Base-by-base conservation (phyloP, 805 yeast genomes). In the Myxozyma mucilagina region DNA sequence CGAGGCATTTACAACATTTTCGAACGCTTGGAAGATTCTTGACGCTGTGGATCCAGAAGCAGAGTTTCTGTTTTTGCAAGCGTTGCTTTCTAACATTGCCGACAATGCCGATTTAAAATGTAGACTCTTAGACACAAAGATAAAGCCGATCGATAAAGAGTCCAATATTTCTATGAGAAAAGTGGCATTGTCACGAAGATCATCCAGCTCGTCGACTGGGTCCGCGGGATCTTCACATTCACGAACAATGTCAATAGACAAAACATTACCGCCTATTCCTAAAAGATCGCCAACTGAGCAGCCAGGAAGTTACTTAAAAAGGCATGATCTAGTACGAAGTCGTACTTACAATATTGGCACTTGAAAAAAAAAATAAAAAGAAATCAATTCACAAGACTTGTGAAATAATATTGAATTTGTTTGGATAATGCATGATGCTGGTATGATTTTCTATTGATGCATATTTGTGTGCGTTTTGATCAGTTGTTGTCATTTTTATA, bases 241-340 rank as follows among this genome's bases (percentile, higher is more conserved):
- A 11, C 31, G 16, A 24, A 41, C 18, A 10, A 10, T 42, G 18
- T 18, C 50, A 14, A 32, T 13, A 16, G 41, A 51, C 4, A 47
- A 48, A 18, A 42, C 49, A 11, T 36, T 51, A 16, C 64, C 64
- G 20, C 24, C 53, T 35, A 38, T 60, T 36, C 67, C 65, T 31
- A 41, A 44, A 38, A 60, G 60, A 29, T 43, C 57, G 24, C 56
- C 61, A 11, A 64, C 67, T 20, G 69, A 67, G 29, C 63, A 68
- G 44, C 32, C 67, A 24, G 29, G 29, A 41, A 53, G 64, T 24
- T 67, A 67, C 38, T 54, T 66, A 3, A 48, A 69, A 35, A 67
- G 69, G 69, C 38, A 61, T 13, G 69, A 67, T 3, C 68, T 68
- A 11, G 36, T 67, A 44, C 60, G 65, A 16, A 43, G 55, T 16